A percentile compares a stretch with the other conserved stretches of the same genome.
phyloP scores from a whole-genome alignment of 192 early-diverging fungal genomes.

The Umbelopsis isabellina region DNA sequence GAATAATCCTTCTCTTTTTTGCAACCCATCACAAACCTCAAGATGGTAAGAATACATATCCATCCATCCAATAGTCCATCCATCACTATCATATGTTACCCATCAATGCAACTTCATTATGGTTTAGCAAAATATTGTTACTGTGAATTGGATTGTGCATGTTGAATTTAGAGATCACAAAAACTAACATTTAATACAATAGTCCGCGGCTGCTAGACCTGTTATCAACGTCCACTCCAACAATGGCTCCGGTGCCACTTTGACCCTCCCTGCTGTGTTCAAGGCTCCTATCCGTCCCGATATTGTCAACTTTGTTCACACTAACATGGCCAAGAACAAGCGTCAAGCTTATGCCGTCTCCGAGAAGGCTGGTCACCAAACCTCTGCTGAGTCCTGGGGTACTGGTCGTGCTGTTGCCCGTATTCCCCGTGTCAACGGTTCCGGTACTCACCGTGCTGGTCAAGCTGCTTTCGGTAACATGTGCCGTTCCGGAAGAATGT shows the following conservation, averaged over 20 bases:
- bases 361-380: constrained; percentile 97
- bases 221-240: constrained; percentile 89
- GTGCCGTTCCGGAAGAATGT: constrained; percentile 99
- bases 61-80: constrained; percentile 3
- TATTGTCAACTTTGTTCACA: constrained; percentile 94
- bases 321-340: constrained; percentile 98
- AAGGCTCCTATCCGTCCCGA: constrained; percentile 96
- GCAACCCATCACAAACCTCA: constrained; percentile 16
- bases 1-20: constrained; percentile 13
- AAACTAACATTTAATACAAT: background rate
- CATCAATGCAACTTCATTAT: no score
- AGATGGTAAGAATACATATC: constrained; percentile 19
- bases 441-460: constrained; percentile 96
- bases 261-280: constrained; percentile 90
- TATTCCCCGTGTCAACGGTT: constrained; percentile 97
- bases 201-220: constrained; percentile 72
- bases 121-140: background rate
- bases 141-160: background rate
- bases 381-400: constrained; percentile 98
- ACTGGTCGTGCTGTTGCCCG: constrained; percentile 98
- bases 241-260: constrained; percentile 74
- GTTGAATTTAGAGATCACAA: background rate
- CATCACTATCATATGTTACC: no score
- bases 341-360: constrained; percentile 96
- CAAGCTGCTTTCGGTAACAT: constrained; percentile 99